Percentiles rank a stretch among this genome's conserved stretches.
phyloP scores from a whole-genome alignment of 148 eudicot genomes.

The Polygonum aviculare region DNA sequence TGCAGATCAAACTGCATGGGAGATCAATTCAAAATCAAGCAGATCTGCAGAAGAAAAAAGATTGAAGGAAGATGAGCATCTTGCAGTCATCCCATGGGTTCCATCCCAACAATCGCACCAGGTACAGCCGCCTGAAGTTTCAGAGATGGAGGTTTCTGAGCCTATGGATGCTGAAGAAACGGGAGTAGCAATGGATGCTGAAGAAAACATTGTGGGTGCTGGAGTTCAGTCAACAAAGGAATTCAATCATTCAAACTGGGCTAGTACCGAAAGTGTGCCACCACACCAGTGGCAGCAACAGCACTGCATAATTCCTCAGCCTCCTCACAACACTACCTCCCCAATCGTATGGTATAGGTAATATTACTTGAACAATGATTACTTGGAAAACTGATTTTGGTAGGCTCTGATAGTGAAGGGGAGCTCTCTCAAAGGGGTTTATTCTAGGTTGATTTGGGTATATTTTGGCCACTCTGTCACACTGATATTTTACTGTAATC shows the following conservation, averaged over 20 bases:
- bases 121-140: constrained; percentile 7
- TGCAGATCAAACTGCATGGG: constrained; percentile 42
- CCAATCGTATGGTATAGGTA: constrained; percentile 61
- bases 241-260: not conserved
- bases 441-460: not conserved
- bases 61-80: constrained; percentile 19
- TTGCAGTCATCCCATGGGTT: constrained; percentile 82
- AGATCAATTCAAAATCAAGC: constrained; percentile 22
- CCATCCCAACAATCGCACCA: constrained; percentile 29
- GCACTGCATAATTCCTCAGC: constrained; percentile 67
- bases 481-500: too few species aligned
- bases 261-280: constrained; percentile 25
- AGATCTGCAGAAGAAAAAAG: constrained; percentile 8
- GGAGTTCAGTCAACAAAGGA: constrained; percentile 18
- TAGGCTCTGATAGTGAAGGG: not conserved
- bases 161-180: constrained; percentile 61
- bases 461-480: not conserved
- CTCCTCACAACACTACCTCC: constrained; percentile 37
- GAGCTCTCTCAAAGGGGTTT: not conserved
- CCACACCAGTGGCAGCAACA: constrained; percentile 59
- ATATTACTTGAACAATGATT: too few species aligned
- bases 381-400: not conserved
- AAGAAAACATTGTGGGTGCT: constrained; percentile 18
- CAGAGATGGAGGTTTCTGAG: constrained; percentile 21
- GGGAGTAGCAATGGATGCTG: constrained; percentile 65